Evolutionary conservation across 225 moss, liverwort and hornwort species (phyloP).

Genomic region (Physcomitrium patens): DNA sequence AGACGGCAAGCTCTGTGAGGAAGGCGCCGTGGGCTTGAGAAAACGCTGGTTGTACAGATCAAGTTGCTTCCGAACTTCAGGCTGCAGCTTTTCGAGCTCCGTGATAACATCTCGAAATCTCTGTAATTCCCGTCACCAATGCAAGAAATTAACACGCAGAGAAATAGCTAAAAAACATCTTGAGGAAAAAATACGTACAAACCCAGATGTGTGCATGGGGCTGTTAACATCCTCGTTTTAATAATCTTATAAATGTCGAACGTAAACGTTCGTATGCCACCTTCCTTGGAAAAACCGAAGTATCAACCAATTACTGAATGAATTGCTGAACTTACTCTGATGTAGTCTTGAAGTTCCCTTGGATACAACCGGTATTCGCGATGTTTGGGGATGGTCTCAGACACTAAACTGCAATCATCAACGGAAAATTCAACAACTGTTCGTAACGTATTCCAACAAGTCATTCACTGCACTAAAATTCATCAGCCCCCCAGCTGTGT

Average conservation of each 20-base stretch:
- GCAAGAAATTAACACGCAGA: constrained; percentile 11
- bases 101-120: constrained; percentile 71
- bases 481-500: background rate
- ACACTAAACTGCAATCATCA: constrained; percentile 74
- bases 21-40: constrained; percentile 32
- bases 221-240: background rate
- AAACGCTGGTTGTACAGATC: constrained; percentile 59
- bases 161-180: no score
- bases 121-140: constrained; percentile 47
- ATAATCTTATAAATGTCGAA: constrained; percentile 2
- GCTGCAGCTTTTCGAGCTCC: constrained; percentile 84
- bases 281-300: constrained; percentile 10
- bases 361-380: constrained; percentile 69
- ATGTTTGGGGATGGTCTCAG: constrained; percentile 91
- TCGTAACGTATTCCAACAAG: constrained; percentile 7
- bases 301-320: constrained; percentile 9
- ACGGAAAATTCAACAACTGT: constrained; percentile 3
- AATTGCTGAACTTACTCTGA: constrained; percentile 48
- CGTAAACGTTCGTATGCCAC: background rate
- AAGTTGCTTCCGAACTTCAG: constrained; percentile 75
- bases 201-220: no score
- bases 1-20: constrained; percentile 39
- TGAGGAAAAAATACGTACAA: no score
- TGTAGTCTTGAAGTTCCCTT: constrained; percentile 69
- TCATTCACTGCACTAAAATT: constrained; percentile 11